Conservation (phyloP, 306 rosid genomes). For the Malus sylvestris region DNA sequence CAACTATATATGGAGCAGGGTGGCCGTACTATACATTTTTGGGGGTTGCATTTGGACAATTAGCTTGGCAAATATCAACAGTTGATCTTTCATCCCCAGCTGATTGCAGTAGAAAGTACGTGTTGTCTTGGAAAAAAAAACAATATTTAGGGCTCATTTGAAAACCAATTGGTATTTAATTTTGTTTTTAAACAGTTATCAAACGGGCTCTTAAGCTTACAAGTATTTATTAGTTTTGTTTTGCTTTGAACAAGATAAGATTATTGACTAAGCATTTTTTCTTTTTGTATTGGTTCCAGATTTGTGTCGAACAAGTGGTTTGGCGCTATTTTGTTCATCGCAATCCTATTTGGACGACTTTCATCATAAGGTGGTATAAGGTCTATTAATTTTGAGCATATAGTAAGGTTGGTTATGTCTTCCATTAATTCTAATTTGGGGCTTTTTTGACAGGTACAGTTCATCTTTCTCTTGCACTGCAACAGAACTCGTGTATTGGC, state of each 20-base stretch:
- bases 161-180: too few species aligned
- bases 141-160: neutral
- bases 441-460: too few species aligned
- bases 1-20: slow-evolving; percentile 36
- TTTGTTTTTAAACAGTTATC: too few species aligned
- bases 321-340: slow-evolving; percentile 79
- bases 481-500: too few species aligned
- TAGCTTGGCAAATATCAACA: slow-evolving; percentile 76
- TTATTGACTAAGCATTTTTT: neutral
- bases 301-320: slow-evolving; percentile 95
- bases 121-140: neutral
- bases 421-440: too few species aligned
- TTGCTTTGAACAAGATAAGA: slow-evolving; percentile 3
- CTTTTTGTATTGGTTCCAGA: slow-evolving; percentile 29
- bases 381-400: too few species aligned
- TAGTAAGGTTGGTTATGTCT: too few species aligned
- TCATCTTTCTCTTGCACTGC: too few species aligned
- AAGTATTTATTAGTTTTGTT: neutral
- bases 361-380: slow-evolving; percentile 23
- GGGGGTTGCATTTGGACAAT: slow-evolving; percentile 72
- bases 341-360: slow-evolving; percentile 65
- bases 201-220: too few species aligned
- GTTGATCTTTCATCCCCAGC: slow-evolving; percentile 75
- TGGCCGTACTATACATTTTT: slow-evolving; percentile 82
- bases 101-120: slow-evolving; percentile 53